phyloP scores from a whole-genome alignment of 306 rosid genomes.

The Prunus dulcis region DNA sequence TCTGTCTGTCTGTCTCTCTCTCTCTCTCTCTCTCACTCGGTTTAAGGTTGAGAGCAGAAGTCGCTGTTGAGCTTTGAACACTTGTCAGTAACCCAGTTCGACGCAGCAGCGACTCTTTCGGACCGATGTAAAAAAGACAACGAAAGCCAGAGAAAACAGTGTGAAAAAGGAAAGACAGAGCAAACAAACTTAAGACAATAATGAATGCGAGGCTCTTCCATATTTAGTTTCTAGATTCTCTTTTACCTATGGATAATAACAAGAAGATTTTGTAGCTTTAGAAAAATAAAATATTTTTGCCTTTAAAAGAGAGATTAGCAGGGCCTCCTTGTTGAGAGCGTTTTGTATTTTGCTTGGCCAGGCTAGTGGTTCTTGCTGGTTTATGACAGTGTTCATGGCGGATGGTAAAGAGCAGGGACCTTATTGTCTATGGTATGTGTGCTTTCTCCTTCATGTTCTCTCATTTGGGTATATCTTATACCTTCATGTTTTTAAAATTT shows the following conservation, averaged over 20 bases:
- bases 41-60: conserved; percentile 55
- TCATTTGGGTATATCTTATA: conserved; percentile 13
- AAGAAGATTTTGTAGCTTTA: not conserved
- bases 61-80: conserved; percentile 44
- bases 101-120: conserved; percentile 27
- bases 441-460: conserved; percentile 24
- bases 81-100: conserved; percentile 30
- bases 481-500: not conserved
- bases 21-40: conserved; percentile 10
- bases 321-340: not conserved
- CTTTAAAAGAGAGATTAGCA: not conserved
- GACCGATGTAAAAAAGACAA: conserved; percentile 11
- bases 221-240: conserved; percentile 11
- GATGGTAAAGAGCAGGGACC: conserved; percentile 15
- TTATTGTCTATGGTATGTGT: conserved; percentile 44
- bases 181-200: not conserved
- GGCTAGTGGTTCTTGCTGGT: not conserved
- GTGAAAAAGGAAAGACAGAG: not conserved
- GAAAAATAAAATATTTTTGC: not conserved
- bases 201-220: not conserved
- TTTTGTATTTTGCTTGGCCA: not conserved
- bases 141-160: not conserved
- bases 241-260: not conserved
- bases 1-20: not conserved
- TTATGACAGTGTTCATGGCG: conserved; percentile 38